phyloP scores from a whole-genome alignment of 192 early-diverging fungal species.

The Umbelopsis sp. region DNA sequence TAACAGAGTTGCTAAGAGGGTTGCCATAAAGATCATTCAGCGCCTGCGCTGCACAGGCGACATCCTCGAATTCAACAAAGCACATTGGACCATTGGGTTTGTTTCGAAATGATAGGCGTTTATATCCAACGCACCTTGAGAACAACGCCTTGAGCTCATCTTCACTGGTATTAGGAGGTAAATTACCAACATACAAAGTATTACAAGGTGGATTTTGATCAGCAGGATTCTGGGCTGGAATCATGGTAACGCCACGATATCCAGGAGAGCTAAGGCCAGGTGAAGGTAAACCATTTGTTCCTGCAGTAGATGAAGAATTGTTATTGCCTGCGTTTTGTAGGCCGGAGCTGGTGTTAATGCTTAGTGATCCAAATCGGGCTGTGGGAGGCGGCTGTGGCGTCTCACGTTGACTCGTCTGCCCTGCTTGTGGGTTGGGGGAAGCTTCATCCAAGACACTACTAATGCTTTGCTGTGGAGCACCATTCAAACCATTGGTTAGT shows the following conservation, averaged over 20 bases:
- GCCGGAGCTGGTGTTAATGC: conserved; percentile 46
- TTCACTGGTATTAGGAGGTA: conserved; percentile 89
- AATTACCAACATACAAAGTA: conserved; percentile 98
- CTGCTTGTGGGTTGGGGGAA: conserved; percentile 2
- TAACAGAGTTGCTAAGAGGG: conserved; percentile 80
- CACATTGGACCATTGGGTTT: conserved; percentile 98
- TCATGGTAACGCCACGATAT: conserved; percentile 75
- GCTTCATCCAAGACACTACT: conserved; percentile 18
- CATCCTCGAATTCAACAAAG: conserved; percentile 99
- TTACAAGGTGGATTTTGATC: conserved; percentile 99
- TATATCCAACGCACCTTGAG: conserved; percentile 81
- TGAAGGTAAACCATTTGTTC: conserved; percentile 26
- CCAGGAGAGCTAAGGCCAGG: conserved; percentile 25
- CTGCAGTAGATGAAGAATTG: conserved; percentile 33
- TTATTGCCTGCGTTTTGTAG: conserved; percentile 29
- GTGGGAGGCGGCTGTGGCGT: conserved; percentile 22
- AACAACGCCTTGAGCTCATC: conserved; percentile 88
- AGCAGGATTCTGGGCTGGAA: conserved; percentile 60
- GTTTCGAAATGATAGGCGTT: conserved; percentile 84
- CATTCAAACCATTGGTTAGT: conserved; percentile 7
- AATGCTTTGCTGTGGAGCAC: conserved; percentile 15
- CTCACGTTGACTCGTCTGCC: conserved; percentile 39
- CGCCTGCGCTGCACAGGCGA: conserved; percentile 88
- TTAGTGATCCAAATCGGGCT: conserved; percentile 38
- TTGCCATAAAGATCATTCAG: conserved; percentile 88